Conservation (phyloP, 306 rosid species). For the Calophaca sinica region DNA sequence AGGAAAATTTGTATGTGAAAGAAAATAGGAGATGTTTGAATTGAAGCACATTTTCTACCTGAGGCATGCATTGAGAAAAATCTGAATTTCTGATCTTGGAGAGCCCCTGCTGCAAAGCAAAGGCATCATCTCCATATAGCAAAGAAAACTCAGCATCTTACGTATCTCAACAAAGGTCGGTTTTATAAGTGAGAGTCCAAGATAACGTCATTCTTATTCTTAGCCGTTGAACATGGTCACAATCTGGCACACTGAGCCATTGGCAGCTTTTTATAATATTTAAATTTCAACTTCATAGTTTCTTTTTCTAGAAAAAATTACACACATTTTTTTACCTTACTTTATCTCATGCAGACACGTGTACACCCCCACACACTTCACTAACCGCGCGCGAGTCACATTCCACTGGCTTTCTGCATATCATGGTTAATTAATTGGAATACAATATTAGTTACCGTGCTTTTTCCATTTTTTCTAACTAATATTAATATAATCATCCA, state of each 20-base stretch:
- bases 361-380: too few species aligned
- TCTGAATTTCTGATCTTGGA: constrained; percentile 1
- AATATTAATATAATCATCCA: too few species aligned
- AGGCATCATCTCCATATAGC: constrained; percentile 39
- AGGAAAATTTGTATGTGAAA: background rate
- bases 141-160: constrained; percentile 2
- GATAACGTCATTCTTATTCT: constrained; percentile 47
- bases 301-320: constrained; percentile 1
- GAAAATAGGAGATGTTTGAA: constrained; percentile 17
- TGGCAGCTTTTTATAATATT: constrained; percentile 6
- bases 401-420: background rate
- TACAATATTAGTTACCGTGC: too few species aligned
- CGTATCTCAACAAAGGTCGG: constrained; percentile 37
- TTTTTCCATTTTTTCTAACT: too few species aligned
- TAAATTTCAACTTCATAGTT: constrained; percentile 12
- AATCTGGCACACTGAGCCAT: constrained; percentile 11
- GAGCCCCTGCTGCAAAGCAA: constrained; percentile 48
- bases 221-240: constrained; percentile 60
- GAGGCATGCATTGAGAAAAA: constrained; percentile 47
- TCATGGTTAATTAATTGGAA: too few species aligned
- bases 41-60: constrained; percentile 42
- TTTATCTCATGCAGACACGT: background rate
- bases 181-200: constrained; percentile 47
- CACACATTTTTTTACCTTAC: background rate
- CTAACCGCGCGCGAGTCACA: background rate